Evolutionary conservation across 2,329 filamentous ascomycete genomes (phyloP), one percentile per base, ranked within the genome.

Genomic region (Sarocladium brachiariae): DNA sequence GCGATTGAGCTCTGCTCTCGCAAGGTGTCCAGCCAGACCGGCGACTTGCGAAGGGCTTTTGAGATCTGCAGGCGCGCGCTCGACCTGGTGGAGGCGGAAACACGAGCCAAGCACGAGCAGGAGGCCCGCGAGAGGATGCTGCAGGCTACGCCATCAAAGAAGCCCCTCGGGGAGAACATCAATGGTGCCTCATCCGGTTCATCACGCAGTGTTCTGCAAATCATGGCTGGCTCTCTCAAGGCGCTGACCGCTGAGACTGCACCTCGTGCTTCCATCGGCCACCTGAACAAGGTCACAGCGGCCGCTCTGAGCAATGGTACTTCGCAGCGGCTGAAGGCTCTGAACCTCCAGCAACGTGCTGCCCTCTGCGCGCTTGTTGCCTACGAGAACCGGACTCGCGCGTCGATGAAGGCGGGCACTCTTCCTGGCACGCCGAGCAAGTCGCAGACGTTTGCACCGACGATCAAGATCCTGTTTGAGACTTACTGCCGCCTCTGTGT

Each of bases 321-420:
- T 1, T 81, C 77, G 11, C 89, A 96, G 59, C 82, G 93, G 52
- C 80, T 99, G 13, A 86, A 87, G 65, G 83, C 84, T 4, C 80
- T 99, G 51, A 99, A 97, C 64, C 77, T 99, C 2, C 95, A 99
- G 64, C 93, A 99, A 67, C 97, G 96, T 66, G 93, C 92, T 3
- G 90, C 92, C 0, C 76, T 99, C 9, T 99, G 93, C 70, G 83
- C 92, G 0, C 75, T 99, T 13, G 78, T 92, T 34, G 89, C 89
- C 2, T 81, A 93, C n/a, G 91, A 96, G 65, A 88, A 86, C 59
- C 83, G 82, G 55, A 85, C 80, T 57, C 75, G 81, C 46, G 71
- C 71, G 7, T 60, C 53, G 50, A 70, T 73, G 51, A 79, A 70
- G 59, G 70, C 70, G 33, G 58, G 67, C 18, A 63, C 61, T 30